Base-by-base conservation (phyloP, 306 rosid genomes). In the Vicia villosa region DNA sequence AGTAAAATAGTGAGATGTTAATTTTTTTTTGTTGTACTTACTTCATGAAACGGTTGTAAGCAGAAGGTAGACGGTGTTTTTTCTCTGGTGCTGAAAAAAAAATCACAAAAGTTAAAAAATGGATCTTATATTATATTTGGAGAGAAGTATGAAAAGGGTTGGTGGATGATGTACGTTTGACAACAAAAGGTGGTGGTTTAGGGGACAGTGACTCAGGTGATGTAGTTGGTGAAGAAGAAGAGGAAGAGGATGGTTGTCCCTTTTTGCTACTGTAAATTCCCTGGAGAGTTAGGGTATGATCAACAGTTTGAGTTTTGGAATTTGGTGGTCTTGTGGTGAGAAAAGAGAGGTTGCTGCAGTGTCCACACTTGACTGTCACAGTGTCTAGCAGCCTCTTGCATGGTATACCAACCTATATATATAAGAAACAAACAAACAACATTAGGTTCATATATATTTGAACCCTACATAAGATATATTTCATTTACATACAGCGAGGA, bases 21-120 rank as follows among this genome's bases (percentile, higher is more conserved):
- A 3, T 49, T 1, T 22, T 11, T 10, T 1, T 12, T 13, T 40
- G 2, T 38, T 60, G 58, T 63, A 40, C 88, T 86, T 86, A 94
- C 99, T 94, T 94, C 99, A 94, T 94, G 88, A 94, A 94, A 65
- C 99, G 92, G 62, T 94, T 94, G 85, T 91, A 94, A 38, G 99
- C 97, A 66, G 99, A 94, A 34, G 99, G 99, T 10, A 94, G 92
- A 36, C 97, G 83, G 72, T 94, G 99, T 69, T 91, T 94, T 82
- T 94, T 94, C 95, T 94, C 99, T 63, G 99, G 99, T 41, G 99
- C 99, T 94, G 80, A 46, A 80, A 72, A 69, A 63, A 6, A 26
- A 71, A 20, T 17, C 4, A 34, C 15, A 20, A 1, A 52, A 22
- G 54, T 47, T 20, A 13, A 51, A 20, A 60, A 16, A 16, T 20